Percentiles rank a stretch among this genome's conserved stretches.
Evolutionary conservation across 2,329 filamentous ascomycete genomes (phyloP).

Genomic region (Endothia cerciana): DNA sequence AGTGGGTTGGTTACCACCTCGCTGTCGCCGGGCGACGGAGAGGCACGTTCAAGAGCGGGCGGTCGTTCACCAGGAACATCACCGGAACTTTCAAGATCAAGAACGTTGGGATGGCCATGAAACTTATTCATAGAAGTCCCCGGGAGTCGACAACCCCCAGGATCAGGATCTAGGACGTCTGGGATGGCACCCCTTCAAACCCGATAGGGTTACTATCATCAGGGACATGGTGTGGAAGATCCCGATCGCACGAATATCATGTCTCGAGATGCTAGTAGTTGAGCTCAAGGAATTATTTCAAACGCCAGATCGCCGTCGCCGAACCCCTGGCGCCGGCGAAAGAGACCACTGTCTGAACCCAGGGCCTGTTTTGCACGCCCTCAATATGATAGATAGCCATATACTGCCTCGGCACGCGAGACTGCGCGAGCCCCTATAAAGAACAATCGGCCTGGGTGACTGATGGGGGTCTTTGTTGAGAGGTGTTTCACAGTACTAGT

Average conservation of each 20-base stretch:
- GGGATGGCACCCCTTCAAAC: slow-evolving; percentile 21
- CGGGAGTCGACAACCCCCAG: neutral
- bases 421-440: slow-evolving; percentile 6
- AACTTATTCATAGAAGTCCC: slow-evolving; percentile 15
- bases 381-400: neutral
- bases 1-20: neutral
- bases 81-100: neutral
- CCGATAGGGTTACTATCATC: slow-evolving; percentile 14
- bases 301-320: slow-evolving; percentile 24
- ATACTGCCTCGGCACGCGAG: slow-evolving; percentile 18
- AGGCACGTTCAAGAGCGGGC: neutral
- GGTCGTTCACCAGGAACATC: neutral
- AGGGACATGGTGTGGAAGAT: slow-evolving; percentile 7
- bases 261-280: slow-evolving; percentile 14
- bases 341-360: slow-evolving; percentile 21
- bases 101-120: slow-evolving; percentile 10
- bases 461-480: too few relatives aligned
- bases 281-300: slow-evolving; percentile 19
- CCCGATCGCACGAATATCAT: slow-evolving; percentile 16
- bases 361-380: slow-evolving; percentile 25
- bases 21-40: neutral
- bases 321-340: slow-evolving; percentile 19
- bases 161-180: slow-evolving; percentile 11
- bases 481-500: too few relatives aligned
- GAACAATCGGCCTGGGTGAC: neutral